Conservation (phyloP, 108 stramenopile species). For the Stephanodiscus triporus region DNA sequence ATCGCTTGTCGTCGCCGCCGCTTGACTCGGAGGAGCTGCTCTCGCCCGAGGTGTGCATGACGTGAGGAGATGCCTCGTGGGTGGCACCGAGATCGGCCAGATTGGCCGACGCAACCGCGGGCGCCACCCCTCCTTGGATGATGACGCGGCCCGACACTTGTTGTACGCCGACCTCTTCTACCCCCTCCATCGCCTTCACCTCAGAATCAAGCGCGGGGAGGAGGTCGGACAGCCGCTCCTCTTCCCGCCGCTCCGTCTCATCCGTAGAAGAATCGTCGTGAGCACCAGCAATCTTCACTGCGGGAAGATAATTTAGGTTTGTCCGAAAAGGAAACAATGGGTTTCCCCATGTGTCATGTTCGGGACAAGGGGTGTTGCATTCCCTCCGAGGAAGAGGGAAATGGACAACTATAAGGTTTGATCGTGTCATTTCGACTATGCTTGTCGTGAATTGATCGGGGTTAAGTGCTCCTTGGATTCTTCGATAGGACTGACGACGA, state of each 20-base stretch:
- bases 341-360: not conserved
- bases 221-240: not conserved
- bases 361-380: constrained; percentile 11
- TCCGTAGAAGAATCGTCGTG: constrained; percentile 24
- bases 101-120: not conserved
- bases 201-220: constrained; percentile 11
- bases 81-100: not conserved
- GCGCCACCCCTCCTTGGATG: not conserved
- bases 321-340: not conserved
- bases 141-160: not conserved
- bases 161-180: not conserved
- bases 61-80: too few species aligned
- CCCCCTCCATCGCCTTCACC: not conserved
- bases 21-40: constrained; percentile 4
- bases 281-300: constrained; percentile 57
- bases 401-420: constrained; percentile 3
- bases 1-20: constrained; percentile 17
- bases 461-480: constrained; percentile 50
- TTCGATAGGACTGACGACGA: not conserved
- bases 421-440: constrained; percentile 43
- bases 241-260: not conserved
- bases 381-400: constrained; percentile 3
- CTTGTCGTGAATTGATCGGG: constrained; percentile 53
- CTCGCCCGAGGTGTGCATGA: not conserved
- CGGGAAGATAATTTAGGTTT: constrained; percentile 45